phyloP scores from a whole-genome alignment of 768 basidiomycete species.

The Pleurotus citrinopileatus region DNA sequence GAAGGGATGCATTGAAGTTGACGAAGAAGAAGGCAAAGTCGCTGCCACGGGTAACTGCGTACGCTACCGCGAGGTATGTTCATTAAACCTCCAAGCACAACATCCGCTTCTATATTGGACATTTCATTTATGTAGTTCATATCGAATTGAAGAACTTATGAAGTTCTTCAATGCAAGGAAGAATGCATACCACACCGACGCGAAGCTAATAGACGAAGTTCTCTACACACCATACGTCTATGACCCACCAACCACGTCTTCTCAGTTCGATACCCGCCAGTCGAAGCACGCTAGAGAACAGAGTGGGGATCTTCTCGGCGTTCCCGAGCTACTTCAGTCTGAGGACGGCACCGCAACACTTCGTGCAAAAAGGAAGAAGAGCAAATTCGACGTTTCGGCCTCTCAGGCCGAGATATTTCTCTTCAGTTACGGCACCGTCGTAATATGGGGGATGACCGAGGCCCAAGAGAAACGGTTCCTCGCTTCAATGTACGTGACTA shows the following conservation, averaged over 20 bases:
- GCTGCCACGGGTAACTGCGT: constrained; percentile 91
- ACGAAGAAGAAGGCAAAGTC: constrained; percentile 96
- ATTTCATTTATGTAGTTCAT: constrained; percentile 55
- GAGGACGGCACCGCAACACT: constrained; percentile 20
- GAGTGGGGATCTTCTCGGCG: constrained; percentile 75
- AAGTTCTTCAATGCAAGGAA: constrained; percentile 87
- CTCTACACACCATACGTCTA: constrained; percentile 92
- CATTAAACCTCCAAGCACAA: not conserved
- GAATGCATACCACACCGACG: constrained; percentile 79
- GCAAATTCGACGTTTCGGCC: constrained; percentile 64
- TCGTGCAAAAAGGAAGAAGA: constrained; percentile 49
- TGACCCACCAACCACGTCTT: constrained; percentile 47
- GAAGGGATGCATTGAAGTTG: constrained; percentile 82
- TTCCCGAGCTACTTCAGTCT: constrained; percentile 59
- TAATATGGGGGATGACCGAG: constrained; percentile 98
- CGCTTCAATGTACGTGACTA: constrained; percentile 73
- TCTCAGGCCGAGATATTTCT: constrained; percentile 87
- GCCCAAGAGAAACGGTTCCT: constrained; percentile 88
- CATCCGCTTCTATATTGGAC: not conserved
- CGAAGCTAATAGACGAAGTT: constrained; percentile 87
- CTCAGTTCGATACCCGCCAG: constrained; percentile 23
- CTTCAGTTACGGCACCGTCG: constrained; percentile 92
- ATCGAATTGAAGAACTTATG: constrained; percentile 82
- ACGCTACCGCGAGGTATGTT: constrained; percentile 85
- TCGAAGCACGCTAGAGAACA: constrained; percentile 20